Conservation (phyloP, 1,284 basidiomycete species). For the Ustilago lituana region DNA sequence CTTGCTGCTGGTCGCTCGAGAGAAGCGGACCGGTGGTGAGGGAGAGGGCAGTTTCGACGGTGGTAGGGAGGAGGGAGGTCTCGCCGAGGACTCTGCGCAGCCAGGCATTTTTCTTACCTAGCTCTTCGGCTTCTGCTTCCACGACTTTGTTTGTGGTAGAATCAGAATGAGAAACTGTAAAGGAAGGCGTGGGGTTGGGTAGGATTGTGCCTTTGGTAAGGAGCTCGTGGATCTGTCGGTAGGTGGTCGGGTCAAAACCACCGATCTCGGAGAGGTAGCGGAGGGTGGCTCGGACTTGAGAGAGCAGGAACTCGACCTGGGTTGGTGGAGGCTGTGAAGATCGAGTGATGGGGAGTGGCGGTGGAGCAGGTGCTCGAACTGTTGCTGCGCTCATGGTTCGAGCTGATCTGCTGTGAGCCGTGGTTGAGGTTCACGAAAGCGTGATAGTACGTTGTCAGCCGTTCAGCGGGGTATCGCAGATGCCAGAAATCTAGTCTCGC, state of each 20-base stretch:
- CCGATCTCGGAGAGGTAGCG: constrained; percentile 27
- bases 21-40: constrained; percentile 41
- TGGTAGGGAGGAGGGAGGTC: constrained; percentile 38
- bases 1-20: constrained; percentile 25
- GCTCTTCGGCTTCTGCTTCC: constrained; percentile 12
- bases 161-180: too few species aligned
- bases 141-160: neutral
- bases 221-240: constrained; percentile 22
- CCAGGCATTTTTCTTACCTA: constrained; percentile 40
- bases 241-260: constrained; percentile 8
- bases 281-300: constrained; percentile 19
- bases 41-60: constrained; percentile 44
- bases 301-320: constrained; percentile 25
- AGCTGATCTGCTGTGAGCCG: too few species aligned
- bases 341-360: constrained; percentile 15
- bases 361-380: neutral
- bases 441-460: too few species aligned
- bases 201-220: constrained; percentile 3
- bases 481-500: too few species aligned
- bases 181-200: too few species aligned
- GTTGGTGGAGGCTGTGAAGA: constrained; percentile 14
- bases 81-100: constrained; percentile 35
- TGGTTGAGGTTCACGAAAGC: too few species aligned
- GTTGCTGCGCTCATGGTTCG: constrained; percentile 4
- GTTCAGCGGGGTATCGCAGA: too few species aligned